These are phyloP conservation scores for Alternaria viburni DNA, from an alignment of 2,329 filamentous ascomycete genomes.

Conservation along the genomic window DNA sequence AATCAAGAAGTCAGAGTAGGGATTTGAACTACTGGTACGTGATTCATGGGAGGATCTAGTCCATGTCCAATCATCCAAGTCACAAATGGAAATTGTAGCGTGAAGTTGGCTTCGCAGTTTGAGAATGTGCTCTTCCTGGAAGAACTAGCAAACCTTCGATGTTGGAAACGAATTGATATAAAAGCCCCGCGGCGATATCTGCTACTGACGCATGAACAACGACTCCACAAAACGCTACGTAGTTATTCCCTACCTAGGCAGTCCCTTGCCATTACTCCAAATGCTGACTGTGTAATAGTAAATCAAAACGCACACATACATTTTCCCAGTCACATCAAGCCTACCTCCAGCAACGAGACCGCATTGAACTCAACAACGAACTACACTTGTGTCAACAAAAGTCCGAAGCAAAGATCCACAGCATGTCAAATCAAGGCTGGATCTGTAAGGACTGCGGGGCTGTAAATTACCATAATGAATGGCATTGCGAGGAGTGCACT, in stretches of 20 bases:
- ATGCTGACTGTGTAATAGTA: neutral
- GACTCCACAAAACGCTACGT: neutral
- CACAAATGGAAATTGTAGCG: neutral
- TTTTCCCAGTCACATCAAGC: neutral
- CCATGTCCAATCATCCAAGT: neutral
- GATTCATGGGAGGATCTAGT: neutral
- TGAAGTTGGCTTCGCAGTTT: neutral
- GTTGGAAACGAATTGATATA: neutral
- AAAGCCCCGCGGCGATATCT: neutral
- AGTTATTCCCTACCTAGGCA: neutral
- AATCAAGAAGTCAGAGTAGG: neutral
- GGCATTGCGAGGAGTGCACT: neutral
- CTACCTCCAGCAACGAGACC: neutral
- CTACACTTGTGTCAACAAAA: neutral
- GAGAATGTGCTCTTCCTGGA: neutral
- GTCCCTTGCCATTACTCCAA: neutral
- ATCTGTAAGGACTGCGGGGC: neutral
- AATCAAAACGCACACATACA: neutral
- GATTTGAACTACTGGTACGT: neutral
- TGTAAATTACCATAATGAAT: slow-evolving; percentile 1
- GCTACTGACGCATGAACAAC: neutral
- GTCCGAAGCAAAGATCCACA: neutral
- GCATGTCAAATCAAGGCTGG: neutral
- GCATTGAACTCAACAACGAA: neutral
- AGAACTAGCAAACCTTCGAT: neutral